Base-by-base conservation (phyloP, 2,329 filamentous ascomycete species). In the Fusarium camptoceras region DNA sequence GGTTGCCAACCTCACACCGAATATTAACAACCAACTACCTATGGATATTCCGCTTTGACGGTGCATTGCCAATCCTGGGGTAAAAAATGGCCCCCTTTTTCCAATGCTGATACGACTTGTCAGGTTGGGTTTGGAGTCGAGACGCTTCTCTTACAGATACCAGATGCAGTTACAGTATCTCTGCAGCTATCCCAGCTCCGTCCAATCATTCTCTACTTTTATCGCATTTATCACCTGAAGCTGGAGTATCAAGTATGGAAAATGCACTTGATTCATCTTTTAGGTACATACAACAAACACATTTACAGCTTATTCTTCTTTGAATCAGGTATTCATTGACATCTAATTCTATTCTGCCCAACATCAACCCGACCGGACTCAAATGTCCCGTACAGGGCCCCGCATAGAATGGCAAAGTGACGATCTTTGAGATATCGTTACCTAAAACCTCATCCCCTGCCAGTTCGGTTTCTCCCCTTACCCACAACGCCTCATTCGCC, bases 61-160 rank as follows among this genome's bases (percentile, higher is more conserved):
- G 42, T 28, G 18, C 34, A 53, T 27, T 39, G 65, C 54, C 55
- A 74, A 73, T 71, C 72, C 72, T 74, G 67, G 72, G 72, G 70
- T 68, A 73, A 48, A 48, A 31, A 51, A 37, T 56, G 55, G 50
- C 42, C 66, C 60, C 56, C 60, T 44, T 59, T 59, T 42, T 42
- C 31, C 31, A 39, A 50, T 42, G 46, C 68, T 71, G 68, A 70
- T 71, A 58, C 64, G 59, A 70, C 68, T 65, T 68, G 67, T 68
- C 68, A 70, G 56, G 59, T 53, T 55, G 66, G 50, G 51, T 66
- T 61, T 61, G 66, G 37, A 61, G 66, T 62, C 60, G 64, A 71
- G 59, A 71, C 68, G 68, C 64, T 62, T 65, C 68, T 69, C 59
- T 50, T 30, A 64, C 63, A 64, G 31, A 41, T 56, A 39, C 31